Base-by-base conservation (phyloP, 2,329 filamentous ascomycete species). In the Pseudocercospora cruenta region DNA sequence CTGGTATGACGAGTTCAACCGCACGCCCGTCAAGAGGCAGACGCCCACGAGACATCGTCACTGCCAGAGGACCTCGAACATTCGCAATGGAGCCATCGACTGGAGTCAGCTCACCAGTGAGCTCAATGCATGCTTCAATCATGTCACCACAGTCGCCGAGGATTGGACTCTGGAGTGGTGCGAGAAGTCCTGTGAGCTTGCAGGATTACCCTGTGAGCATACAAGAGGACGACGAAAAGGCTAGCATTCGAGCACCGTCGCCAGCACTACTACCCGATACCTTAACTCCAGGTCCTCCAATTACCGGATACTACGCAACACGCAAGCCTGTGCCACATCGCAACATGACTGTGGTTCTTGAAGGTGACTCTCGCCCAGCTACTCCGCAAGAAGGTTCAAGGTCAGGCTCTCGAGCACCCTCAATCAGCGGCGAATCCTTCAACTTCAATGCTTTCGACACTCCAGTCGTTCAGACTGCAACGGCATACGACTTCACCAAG, bases 301-400 rank as follows among this genome's bases (percentile, higher is more conserved):
- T 58, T 14, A 58, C 55, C 14, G 55, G 55, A 43, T 43, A 58
- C 26, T 24, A 26, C 24, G 19, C 43, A 43, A 43, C 39, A 8
- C 39, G 58, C 16, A 60, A 60, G 21, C 58, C 58, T 6, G 58
- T 49, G 12, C 58, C 39, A 19, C 39, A 31, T 33, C 58, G 24
- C 26, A 49, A 47, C 16, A 60, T 60, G 58, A 60, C 58, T 49
- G 58, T 60, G 19, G 55, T 58, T 12, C 19, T 58, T n/a, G 55
- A 58, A 43, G 55, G 33, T 1, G 28, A 58, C 24, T 58, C 55
- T 22, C 31, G 55, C 1, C 55, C 55, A 14, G 24, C 33, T 22
- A 22, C 31, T 19, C 33, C 55, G 16, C 55, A 58, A 26, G 55
- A 58, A 24, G 22, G n/a, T 8, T 43, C 39, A 43, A 43, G n/a